A percentile compares a stretch with the other conserved stretches of the same genome.
Evolutionary conservation across 371 early-diverging fungal genomes (phyloP).

Genomic region (Gilbertella persicaria): DNA sequence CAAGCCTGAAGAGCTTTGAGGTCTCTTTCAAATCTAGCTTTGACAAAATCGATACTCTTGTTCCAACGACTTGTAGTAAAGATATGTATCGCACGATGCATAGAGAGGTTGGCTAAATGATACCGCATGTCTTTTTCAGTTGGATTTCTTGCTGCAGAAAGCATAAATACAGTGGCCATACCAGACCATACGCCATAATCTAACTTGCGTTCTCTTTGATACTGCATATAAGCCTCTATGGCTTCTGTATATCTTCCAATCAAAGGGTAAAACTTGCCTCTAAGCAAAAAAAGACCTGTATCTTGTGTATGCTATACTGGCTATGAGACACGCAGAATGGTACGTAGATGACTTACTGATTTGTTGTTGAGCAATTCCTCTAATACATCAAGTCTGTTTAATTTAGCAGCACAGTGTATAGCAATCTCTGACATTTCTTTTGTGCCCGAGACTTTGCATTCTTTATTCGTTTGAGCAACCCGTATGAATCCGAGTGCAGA

Average conservation of each 20-base stretch:
- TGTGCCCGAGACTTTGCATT: constrained; percentile 37
- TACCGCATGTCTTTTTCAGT: constrained; percentile 19
- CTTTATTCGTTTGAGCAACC: constrained; percentile 24
- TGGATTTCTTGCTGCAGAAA: constrained; percentile 1
- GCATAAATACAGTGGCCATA: constrained; percentile 29
- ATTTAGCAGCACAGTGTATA: constrained; percentile 37
- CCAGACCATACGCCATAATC: constrained; percentile 42
- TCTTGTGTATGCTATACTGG: constrained; percentile 38
- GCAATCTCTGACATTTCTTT: constrained; percentile 48
- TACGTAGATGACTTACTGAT: constrained; percentile 21
- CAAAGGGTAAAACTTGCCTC: constrained; percentile 34
- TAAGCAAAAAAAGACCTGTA: constrained; percentile 31
- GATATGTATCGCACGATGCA: constrained; percentile 39
- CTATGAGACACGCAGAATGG: too few relatives aligned
- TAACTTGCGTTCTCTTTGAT: constrained; percentile 32
- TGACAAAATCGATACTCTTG: constrained; percentile 28
- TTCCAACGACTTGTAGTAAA: constrained; percentile 39
- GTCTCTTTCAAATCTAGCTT: constrained; percentile 32
- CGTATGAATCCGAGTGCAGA: constrained; percentile 33
- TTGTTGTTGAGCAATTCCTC: constrained; percentile 33
- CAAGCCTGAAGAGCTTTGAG: constrained; percentile 17
- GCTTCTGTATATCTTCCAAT: constrained; percentile 39
- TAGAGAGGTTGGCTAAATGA: constrained; percentile 39
- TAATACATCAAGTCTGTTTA: constrained; percentile 27
- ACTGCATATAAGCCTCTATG: constrained; percentile 30